These are phyloP conservation scores for Fraxinus anomala DNA, from an alignment of 257 asterid genomes.

Conservation along the genomic window DNA sequence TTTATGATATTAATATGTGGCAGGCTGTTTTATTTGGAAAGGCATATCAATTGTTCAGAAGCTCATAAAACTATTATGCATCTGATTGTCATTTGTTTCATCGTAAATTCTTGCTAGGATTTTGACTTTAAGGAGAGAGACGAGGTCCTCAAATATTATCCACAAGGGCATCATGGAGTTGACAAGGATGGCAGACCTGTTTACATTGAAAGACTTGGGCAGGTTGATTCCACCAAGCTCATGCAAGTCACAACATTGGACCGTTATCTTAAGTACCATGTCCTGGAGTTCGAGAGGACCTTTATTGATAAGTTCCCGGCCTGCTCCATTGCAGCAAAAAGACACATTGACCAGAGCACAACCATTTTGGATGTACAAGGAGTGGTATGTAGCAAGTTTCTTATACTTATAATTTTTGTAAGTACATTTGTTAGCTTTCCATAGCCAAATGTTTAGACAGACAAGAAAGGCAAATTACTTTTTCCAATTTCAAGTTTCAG, in stretches of 20 bases:
- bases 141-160: constrained; percentile 86
- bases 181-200: constrained; percentile 95
- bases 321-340: constrained; percentile 84
- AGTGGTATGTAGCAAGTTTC: constrained; percentile 55
- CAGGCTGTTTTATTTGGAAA: not conserved
- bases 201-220: constrained; percentile 81
- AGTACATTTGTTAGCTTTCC: not conserved
- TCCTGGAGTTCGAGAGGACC: constrained; percentile 92
- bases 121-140: constrained; percentile 80
- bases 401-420: not conserved
- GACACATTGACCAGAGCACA: constrained; percentile 92
- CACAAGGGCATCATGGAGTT: constrained; percentile 95
- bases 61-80: not conserved
- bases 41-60: not conserved
- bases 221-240: constrained; percentile 86
- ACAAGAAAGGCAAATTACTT: not conserved
- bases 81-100: not conserved
- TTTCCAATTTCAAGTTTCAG: not conserved
- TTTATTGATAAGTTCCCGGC: constrained; percentile 84
- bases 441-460: not conserved
- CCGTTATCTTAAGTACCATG: constrained; percentile 81
- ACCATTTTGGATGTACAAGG: constrained; percentile 98
- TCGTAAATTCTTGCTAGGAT: constrained; percentile 37
- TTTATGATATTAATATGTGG: not conserved
- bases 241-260: constrained; percentile 87